A percentile compares a stretch with the other conserved stretches of the same genome.
phyloP scores from a whole-genome alignment of 768 basidiomycete species.

The Collybia nuda region DNA sequence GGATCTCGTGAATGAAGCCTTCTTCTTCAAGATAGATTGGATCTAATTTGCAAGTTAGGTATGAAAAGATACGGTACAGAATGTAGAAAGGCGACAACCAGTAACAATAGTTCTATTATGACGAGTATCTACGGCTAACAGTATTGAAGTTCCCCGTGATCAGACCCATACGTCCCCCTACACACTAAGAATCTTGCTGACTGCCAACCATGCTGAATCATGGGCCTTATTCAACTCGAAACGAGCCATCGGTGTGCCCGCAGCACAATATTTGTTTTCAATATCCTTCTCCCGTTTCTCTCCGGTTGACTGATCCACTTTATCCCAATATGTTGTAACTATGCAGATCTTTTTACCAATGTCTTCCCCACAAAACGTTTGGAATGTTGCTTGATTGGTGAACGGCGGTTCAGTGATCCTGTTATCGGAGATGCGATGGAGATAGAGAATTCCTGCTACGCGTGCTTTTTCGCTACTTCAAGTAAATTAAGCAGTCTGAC shows the following conservation, averaged over 20 bases:
- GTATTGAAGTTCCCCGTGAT: no score
- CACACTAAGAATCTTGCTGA: no score
- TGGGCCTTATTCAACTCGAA: not conserved
- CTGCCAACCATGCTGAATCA: not conserved
- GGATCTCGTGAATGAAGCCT: no score
- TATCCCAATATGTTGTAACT: constrained; percentile 3
- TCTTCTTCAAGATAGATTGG: no score
- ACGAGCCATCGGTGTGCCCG: constrained; percentile 1
- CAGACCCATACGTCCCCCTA: no score
- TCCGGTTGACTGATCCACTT: not conserved
- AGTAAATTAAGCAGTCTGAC: not conserved
- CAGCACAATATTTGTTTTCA: not conserved
- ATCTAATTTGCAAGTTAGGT: no score
- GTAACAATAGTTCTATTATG: no score
- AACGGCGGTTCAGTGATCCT: constrained; percentile 1
- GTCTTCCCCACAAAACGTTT: not conserved
- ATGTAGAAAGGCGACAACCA: no score
- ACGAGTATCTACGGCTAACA: no score
- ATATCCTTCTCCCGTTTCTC: not conserved
- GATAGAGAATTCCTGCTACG: constrained; percentile 1
- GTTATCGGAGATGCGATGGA: not conserved
- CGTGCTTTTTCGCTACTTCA: not conserved
- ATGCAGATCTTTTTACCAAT: constrained; percentile 1
- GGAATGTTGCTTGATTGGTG: not conserved
- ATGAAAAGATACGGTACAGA: no score